phyloP scores from a whole-genome alignment of 306 rosid genomes.

The Rubus idaeus region DNA sequence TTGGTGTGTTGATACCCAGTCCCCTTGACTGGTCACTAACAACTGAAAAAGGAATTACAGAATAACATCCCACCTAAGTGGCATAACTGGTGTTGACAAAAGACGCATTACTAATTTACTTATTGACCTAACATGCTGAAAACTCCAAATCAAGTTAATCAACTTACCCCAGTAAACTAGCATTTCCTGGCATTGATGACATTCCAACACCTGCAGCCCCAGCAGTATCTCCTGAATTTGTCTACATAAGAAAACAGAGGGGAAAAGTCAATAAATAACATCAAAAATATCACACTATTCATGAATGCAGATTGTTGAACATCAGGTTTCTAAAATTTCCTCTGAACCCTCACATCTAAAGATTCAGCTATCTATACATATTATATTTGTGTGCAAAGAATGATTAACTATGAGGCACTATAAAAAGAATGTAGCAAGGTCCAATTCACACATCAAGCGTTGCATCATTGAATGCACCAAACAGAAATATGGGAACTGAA shows the following conservation, averaged over 20 bases:
- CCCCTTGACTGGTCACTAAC: neutral
- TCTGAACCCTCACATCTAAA: neutral
- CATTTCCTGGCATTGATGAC: conserved; percentile 75
- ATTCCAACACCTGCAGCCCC: conserved; percentile 49
- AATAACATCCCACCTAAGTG: neutral
- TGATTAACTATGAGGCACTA: neutral
- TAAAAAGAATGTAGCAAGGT: neutral
- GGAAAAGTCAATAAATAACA: conserved; percentile 13
- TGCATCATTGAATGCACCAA: neutral
- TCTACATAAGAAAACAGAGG: conserved; percentile 39
- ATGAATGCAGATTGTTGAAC: neutral
- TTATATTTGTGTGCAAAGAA: neutral
- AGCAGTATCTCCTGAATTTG: conserved; percentile 58
- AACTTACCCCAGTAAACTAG: conserved; percentile 91
- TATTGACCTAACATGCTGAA: neutral
- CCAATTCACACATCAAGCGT: neutral
- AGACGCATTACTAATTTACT: neutral
- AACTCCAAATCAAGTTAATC: conserved; percentile 31
- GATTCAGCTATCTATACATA: neutral
- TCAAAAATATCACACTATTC: conserved; percentile 6
- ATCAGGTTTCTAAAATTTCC: conserved; percentile 5
- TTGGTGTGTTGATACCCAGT: neutral
- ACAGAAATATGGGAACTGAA: neutral
- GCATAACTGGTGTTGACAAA: neutral
- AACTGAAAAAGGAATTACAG: neutral